Evolutionary conservation across 345 rosid species (phyloP).

Genomic region (Acer saccharum): DNA sequence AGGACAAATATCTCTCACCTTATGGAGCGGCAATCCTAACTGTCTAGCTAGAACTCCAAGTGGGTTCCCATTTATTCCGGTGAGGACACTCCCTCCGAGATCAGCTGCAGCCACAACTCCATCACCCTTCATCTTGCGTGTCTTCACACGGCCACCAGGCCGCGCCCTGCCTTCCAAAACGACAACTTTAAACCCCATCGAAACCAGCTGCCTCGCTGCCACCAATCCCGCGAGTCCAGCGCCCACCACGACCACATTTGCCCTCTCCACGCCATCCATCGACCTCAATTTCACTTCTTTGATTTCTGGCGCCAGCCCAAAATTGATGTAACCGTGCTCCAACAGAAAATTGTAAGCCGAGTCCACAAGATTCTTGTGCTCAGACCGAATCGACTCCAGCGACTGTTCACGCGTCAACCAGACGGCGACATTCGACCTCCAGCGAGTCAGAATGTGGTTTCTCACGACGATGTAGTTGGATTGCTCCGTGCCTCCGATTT

Average conservation of each 20-base stretch:
- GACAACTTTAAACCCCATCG: constrained; percentile 88
- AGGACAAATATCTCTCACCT: constrained; percentile 94
- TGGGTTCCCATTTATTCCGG: constrained; percentile 93
- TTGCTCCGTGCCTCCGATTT: constrained; percentile 78
- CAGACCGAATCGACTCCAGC: constrained; percentile 69
- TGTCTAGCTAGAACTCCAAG: constrained; percentile 94
- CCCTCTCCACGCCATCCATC: constrained; percentile 51
- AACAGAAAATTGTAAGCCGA: constrained; percentile 73
- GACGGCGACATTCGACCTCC: constrained; percentile 80
- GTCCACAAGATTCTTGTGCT: constrained; percentile 64
- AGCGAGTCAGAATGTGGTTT: constrained; percentile 78
- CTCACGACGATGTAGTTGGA: constrained; percentile 76
- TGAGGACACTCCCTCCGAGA: constrained; percentile 92
- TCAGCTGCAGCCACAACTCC: constrained; percentile 83
- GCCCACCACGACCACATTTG: constrained; percentile 81
- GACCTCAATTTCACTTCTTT: constrained; percentile 66
- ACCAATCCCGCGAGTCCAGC: constrained; percentile 89
- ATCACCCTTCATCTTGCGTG: constrained; percentile 73
- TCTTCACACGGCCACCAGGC: constrained; percentile 91
- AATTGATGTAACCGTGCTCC: constrained; percentile 89
- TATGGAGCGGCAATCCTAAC: constrained; percentile 84
- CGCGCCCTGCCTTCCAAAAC: constrained; percentile 85
- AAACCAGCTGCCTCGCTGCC: constrained; percentile 79
- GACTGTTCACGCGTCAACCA: constrained; percentile 85
- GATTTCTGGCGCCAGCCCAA: constrained; percentile 71